Conservation (phyloP, 2,329 filamentous ascomycete species). For the Ophiostoma ulmi region DNA sequence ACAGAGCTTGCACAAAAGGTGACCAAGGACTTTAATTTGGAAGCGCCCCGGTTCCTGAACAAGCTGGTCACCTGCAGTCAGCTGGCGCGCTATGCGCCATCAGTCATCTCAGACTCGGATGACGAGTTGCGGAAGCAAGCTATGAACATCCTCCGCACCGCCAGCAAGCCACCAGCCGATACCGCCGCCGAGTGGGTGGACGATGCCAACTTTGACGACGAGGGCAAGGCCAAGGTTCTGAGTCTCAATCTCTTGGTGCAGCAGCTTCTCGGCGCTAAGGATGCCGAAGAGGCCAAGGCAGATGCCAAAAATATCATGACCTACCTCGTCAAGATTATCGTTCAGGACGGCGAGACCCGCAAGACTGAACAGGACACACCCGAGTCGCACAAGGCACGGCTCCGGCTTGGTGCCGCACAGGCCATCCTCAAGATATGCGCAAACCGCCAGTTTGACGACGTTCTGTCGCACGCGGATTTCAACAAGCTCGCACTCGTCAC, state of each 20-base stretch:
- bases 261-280: conserved; percentile 60
- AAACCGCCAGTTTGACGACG: conserved; percentile 67
- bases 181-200: conserved; percentile 55
- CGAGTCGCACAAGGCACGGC: conserved; percentile 68
- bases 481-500: conserved; percentile 74
- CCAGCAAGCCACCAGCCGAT: conserved; percentile 44
- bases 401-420: conserved; percentile 76
- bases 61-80: conserved; percentile 68
- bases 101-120: conserved; percentile 65
- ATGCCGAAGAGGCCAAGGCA: conserved; percentile 50
- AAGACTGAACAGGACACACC: conserved; percentile 63
- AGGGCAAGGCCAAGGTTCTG: conserved; percentile 76
- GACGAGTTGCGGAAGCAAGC: conserved; percentile 77
- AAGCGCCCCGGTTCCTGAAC: conserved; percentile 66
- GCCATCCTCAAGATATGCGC: conserved; percentile 79
- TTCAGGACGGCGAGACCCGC: conserved; percentile 53
- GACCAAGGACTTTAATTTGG: conserved; percentile 68
- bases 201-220: conserved; percentile 66
- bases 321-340: conserved; percentile 70
- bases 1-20: conserved; percentile 75
- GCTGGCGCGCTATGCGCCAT: conserved; percentile 68
- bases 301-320: conserved; percentile 57
- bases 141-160: conserved; percentile 64
- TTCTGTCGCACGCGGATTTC: conserved; percentile 69
- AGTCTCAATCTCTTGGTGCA: conserved; percentile 84